These are phyloP conservation scores for Alternaria sp. DNA, from an alignment of 2,329 filamentous ascomycete genomes.

Conservation along the genomic window DNA sequence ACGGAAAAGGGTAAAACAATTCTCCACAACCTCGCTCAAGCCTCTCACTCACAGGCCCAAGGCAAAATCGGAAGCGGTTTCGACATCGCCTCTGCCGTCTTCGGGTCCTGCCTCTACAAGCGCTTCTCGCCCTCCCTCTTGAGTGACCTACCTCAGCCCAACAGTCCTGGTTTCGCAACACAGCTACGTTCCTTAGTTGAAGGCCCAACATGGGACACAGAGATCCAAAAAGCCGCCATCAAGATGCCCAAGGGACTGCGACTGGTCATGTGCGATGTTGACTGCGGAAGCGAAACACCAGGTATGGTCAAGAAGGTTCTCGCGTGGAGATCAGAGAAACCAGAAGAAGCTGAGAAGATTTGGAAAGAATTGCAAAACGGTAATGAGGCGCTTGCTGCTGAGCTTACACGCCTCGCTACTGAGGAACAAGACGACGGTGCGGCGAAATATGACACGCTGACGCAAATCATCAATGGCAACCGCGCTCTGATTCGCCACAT, in stretches of 20 bases:
- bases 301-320: constrained; percentile 95
- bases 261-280: constrained; percentile 93
- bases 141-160: constrained; percentile 70
- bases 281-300: constrained; percentile 91
- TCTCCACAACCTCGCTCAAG: constrained; percentile 93
- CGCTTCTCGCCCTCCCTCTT: constrained; percentile 88
- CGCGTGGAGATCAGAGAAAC: constrained; percentile 75
- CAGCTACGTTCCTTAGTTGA: constrained; percentile 73
- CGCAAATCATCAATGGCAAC: constrained; percentile 61
- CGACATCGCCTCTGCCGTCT: constrained; percentile 91
- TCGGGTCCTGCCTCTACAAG: constrained; percentile 87
- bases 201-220: constrained; percentile 75
- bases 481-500: constrained; percentile 75
- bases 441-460: constrained; percentile 60
- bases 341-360: constrained; percentile 69
- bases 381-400: constrained; percentile 74
- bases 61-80: constrained; percentile 97
- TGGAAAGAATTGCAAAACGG: constrained; percentile 78
- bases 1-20: constrained; percentile 64
- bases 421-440: constrained; percentile 49
- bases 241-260: constrained; percentile 76
- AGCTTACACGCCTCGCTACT: constrained; percentile 65
- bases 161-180: constrained; percentile 70
- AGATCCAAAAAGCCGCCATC: constrained; percentile 74
- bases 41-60: constrained; percentile 92